Percentiles rank a stretch among this genome's conserved stretches.
These are phyloP conservation scores for Erucastrum elatum DNA, from an alignment of 345 rosid genomes.

Conservation along the genomic window DNA sequence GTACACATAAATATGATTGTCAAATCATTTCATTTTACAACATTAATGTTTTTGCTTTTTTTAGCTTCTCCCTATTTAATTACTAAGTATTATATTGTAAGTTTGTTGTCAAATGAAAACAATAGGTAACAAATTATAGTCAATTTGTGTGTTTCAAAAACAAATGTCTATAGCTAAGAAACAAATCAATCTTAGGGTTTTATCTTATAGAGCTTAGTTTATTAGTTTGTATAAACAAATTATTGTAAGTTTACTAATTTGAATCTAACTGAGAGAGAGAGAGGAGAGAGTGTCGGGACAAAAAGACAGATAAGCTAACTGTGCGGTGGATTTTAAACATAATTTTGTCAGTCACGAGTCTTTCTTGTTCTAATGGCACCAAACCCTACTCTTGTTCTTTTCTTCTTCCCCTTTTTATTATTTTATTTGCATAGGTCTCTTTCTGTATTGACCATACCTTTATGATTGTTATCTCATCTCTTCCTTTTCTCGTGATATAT, in stretches of 20 bases:
- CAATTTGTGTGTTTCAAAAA: background rate
- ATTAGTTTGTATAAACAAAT: background rate
- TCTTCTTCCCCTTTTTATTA: slow-evolving; percentile 9
- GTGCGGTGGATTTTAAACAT: slow-evolving; percentile 38
- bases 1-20: background rate
- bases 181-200: background rate
- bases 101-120: background rate
- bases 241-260: background rate
- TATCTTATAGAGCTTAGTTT: background rate
- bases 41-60: background rate
- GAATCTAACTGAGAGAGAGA: slow-evolving; percentile 1
- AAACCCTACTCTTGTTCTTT: slow-evolving; percentile 39
- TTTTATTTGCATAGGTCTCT: slow-evolving; percentile 30
- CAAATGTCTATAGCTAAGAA: slow-evolving; percentile 16
- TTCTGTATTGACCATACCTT: slow-evolving; percentile 25
- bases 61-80: background rate
- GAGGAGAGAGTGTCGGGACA: slow-evolving; percentile 22
- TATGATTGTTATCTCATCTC: slow-evolving; percentile 22
- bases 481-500: slow-evolving; percentile 31
- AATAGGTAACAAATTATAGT: background rate
- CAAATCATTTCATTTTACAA: background rate
- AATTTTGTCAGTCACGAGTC: slow-evolving; percentile 44
- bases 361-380: slow-evolving; percentile 42
- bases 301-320: slow-evolving; percentile 39
- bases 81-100: too few species aligned